Conservation (phyloP, 371 early-diverging fungal species). For the Lichtheimia hyalospora region DNA sequence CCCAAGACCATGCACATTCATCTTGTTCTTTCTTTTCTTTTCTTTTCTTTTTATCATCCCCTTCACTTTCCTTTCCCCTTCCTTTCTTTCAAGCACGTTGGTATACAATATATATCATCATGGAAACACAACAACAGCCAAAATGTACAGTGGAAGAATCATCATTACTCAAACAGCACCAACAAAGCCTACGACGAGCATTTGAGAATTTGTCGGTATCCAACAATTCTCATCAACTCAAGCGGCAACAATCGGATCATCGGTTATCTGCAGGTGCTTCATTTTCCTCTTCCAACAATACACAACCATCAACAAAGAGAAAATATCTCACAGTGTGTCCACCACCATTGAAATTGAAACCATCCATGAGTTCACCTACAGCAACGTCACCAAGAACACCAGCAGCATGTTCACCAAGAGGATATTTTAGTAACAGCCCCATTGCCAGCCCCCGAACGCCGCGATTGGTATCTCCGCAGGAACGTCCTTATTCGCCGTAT, state of each 20-base stretch:
- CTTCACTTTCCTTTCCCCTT: constrained; percentile 1
- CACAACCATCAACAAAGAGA: not conserved
- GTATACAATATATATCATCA: not conserved
- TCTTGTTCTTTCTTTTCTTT: constrained; percentile 3
- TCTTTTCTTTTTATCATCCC: not conserved
- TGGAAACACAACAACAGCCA: constrained; percentile 1
- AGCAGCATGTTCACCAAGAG: not conserved
- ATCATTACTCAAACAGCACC: not conserved
- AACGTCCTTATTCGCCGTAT: constrained; percentile 11
- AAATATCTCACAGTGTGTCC: constrained; percentile 12
- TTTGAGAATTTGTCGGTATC: constrained; percentile 6
- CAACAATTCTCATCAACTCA: not conserved
- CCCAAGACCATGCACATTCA: too few species aligned
- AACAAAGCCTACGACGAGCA: constrained; percentile 3
- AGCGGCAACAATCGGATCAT: constrained; percentile 7
- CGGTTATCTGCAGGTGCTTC: not conserved
- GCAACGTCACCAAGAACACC: not conserved
- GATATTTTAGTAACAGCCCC: not conserved
- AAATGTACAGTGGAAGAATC: not conserved
- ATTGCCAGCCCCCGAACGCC: constrained; percentile 5
- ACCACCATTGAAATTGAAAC: constrained; percentile 7
- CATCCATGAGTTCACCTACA: constrained; percentile 12
- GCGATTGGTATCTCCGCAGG: not conserved
- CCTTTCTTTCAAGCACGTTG: not conserved
- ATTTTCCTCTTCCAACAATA: not conserved